Conservation (phyloP, 1,139 yeast genomes). For the Candida sanyaensis region DNA sequence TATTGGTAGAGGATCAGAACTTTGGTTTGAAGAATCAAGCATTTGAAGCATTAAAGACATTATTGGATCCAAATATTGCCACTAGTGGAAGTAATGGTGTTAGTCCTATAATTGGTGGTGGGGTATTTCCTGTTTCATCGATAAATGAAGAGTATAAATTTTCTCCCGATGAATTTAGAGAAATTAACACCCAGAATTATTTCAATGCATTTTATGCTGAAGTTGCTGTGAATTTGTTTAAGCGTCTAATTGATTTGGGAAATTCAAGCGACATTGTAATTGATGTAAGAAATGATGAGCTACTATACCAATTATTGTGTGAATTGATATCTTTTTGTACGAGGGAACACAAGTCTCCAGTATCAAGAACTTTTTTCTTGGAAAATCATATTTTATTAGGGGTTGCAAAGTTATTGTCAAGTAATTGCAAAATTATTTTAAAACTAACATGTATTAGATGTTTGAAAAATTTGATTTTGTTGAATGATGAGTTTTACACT, state of each 20-base stretch:
- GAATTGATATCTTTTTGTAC: constrained; percentile 70
- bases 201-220: constrained; percentile 60
- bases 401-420: constrained; percentile 45
- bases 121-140: neutral
- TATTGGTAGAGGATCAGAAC: constrained; percentile 63
- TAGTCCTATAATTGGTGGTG: constrained; percentile 3
- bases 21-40: constrained; percentile 82
- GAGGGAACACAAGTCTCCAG: constrained; percentile 56
- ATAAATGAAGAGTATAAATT: constrained; percentile 1
- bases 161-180: constrained; percentile 29
- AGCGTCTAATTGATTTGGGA: constrained; percentile 31
- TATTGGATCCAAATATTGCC: constrained; percentile 62
- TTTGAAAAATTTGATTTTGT: constrained; percentile 55
- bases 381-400: constrained; percentile 58
- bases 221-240: constrained; percentile 62
- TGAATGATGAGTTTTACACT: constrained; percentile 64
- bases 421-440: constrained; percentile 46
- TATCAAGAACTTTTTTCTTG: constrained; percentile 62
- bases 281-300: constrained; percentile 27
- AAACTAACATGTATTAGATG: constrained; percentile 69
- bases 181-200: constrained; percentile 51
- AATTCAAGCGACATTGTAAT: constrained; percentile 13
- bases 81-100: constrained; percentile 6
- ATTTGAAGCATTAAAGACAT: constrained; percentile 74
- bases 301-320: constrained; percentile 64